A percentile compares a stretch with the other conserved stretches of the same genome.
Conservation (phyloP, 345 rosid genomes). For the Microthlaspi erraticum region DNA sequence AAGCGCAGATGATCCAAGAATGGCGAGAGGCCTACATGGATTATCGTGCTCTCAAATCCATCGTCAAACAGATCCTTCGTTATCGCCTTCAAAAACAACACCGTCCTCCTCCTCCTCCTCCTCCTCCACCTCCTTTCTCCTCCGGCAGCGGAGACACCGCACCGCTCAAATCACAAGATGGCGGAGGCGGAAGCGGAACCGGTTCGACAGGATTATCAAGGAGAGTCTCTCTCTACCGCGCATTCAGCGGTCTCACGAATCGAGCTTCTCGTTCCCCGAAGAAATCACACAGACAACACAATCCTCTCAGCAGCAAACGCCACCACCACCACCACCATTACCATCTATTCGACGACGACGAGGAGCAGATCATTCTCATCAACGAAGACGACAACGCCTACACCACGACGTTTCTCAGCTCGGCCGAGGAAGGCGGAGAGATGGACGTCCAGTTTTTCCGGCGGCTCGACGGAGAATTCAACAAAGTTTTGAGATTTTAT, state of each 20-base stretch:
- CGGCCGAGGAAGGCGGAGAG: constrained; percentile 64
- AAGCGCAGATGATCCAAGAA: constrained; percentile 77
- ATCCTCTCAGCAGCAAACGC: constrained; percentile 32
- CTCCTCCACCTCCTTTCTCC: constrained; percentile 12
- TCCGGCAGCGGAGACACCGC: constrained; percentile 8
- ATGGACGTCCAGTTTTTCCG: constrained; percentile 60
- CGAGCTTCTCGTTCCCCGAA: constrained; percentile 41
- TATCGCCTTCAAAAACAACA: constrained; percentile 37
- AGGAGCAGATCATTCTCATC: constrained; percentile 65
- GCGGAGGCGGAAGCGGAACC: background rate
- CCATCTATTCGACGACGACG: constrained; percentile 45
- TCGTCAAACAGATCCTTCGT: constrained; percentile 55
- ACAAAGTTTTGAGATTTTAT: constrained; percentile 64
- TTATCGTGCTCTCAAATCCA: constrained; percentile 60
- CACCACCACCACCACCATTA: constrained; percentile 30
- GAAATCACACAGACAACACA: constrained; percentile 33
- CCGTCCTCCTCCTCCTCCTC: constrained; percentile 25
- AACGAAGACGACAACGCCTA: constrained; percentile 36
- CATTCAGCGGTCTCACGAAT: constrained; percentile 76
- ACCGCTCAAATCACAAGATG: background rate
- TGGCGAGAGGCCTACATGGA: constrained; percentile 91
- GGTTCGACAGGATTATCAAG: constrained; percentile 24
- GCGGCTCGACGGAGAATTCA: constrained; percentile 71
- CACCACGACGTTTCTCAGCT: constrained; percentile 59
- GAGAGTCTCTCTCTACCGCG: constrained; percentile 55